Evolutionary conservation across 208 protist genomes (phyloP).

Genomic region (Leishmania tarentolae): DNA sequence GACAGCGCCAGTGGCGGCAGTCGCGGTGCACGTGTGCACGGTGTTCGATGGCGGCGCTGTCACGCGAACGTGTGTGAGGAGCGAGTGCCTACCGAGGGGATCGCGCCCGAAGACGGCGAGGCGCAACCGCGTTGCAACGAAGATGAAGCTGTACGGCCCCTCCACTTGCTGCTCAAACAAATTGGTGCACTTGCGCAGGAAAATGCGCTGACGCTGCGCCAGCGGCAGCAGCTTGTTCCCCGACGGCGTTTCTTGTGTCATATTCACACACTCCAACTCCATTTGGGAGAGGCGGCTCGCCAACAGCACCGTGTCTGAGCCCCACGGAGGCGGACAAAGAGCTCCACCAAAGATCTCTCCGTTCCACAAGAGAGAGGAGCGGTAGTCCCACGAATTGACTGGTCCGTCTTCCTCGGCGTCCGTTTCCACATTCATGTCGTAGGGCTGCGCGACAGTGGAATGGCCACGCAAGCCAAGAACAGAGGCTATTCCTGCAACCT

Average conservation of each 20-base stretch:
- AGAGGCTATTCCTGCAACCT: constrained; percentile 54
- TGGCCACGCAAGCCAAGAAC: constrained; percentile 70
- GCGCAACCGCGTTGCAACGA: constrained; percentile 61
- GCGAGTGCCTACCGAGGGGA: constrained; percentile 83
- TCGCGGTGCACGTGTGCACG: not conserved
- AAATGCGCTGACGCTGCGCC: constrained; percentile 44
- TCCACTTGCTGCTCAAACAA: constrained; percentile 77
- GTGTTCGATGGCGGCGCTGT: constrained; percentile 3
- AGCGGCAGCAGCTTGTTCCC: constrained; percentile 20
- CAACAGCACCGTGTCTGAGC: constrained; percentile 76
- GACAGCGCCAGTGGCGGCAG: not conserved
- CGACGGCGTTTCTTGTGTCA: not conserved
- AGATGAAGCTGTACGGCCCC: constrained; percentile 88
- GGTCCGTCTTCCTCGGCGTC: constrained; percentile 41
- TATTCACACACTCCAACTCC: constrained; percentile 45
- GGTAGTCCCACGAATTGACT: constrained; percentile 22
- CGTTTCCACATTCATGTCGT: constrained; percentile 54
- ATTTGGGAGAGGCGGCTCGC: constrained; percentile 59
- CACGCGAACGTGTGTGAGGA: constrained; percentile 62
- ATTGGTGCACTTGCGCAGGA: constrained; percentile 57
- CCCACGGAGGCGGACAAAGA: constrained; percentile 59
- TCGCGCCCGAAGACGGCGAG: constrained; percentile 89
- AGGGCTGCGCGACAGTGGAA: constrained; percentile 64
- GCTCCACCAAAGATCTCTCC: constrained; percentile 85
- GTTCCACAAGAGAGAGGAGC: constrained; percentile 82